These are phyloP conservation scores for Aspergillus texensis DNA, from an alignment of 2,329 filamentous ascomycete genomes.

Conservation along the genomic window DNA sequence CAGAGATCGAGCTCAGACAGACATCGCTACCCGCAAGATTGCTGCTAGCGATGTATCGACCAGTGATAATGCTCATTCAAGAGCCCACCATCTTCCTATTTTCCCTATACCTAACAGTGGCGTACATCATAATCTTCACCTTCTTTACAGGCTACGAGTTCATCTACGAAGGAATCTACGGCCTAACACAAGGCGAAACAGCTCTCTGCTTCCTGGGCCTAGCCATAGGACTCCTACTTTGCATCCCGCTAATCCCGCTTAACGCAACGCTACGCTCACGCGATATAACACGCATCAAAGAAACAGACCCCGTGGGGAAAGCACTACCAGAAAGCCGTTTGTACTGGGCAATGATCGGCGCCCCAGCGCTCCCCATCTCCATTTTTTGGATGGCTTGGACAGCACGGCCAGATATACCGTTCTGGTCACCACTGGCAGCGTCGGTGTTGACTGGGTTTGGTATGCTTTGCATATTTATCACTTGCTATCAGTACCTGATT, in stretches of 20 bases:
- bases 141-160: constrained; percentile 51
- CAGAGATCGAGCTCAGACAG: constrained; percentile 36
- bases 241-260: background rate
- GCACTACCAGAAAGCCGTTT: constrained; percentile 56
- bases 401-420: constrained; percentile 18
- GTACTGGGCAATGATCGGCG: constrained; percentile 57
- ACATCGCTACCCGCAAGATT: background rate
- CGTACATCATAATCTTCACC: constrained; percentile 36
- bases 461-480: constrained; percentile 54
- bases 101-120: constrained; percentile 29
- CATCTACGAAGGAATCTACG: constrained; percentile 54
- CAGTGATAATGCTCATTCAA: constrained; percentile 31
- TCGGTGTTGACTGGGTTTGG: constrained; percentile 57
- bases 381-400: constrained; percentile 66
- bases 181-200: constrained; percentile 48
- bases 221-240: constrained; percentile 37
- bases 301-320: background rate
- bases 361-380: constrained; percentile 53
- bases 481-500: constrained; percentile 60
- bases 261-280: background rate
- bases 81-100: constrained; percentile 15
- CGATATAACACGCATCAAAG: background rate
- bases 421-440: constrained; percentile 55
- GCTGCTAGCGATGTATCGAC: constrained; percentile 6
- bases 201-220: constrained; percentile 56